Base-by-base conservation (phyloP, 106 monocot species). In the Dioscorea zingiberensis region DNA sequence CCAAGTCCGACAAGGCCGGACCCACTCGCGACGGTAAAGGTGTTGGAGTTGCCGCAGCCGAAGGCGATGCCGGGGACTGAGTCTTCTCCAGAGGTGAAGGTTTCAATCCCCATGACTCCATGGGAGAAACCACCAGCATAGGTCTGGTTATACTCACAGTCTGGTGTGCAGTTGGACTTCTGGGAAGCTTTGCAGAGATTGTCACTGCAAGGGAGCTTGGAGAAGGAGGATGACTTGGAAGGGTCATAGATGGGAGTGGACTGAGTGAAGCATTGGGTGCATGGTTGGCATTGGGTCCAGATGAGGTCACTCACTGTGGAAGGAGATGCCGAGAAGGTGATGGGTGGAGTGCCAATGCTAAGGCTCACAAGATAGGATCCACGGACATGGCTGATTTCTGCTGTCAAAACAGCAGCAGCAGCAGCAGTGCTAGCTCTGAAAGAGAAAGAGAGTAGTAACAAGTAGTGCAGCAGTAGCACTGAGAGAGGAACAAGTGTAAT, bases 1-100 rank as follows among this genome's bases (percentile, higher is more conserved):
- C 75, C 81, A 21, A 81, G 60, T 9, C 81, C 81, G 2, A 81
- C 66, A 27, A 76, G 27, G 29, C 81, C 75, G 0, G 65, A 48
- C 2, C 3, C 65, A 17, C 25, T n/a, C 4, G 7, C 7, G 1
- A 27, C 8, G 3, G 11, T 6, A 15, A 21, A 13, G 0, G 7
- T n/a, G 18, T 15, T 66, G n/a, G 15, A 10, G n/a, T 51, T 4
- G 25, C 51, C n/a, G 66, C 66, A 66, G 1, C 66, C 66, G 27
- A 66, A 53, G 27, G 18, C 49, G 13, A 66, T 27, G 23, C 51
- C 51, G 1, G 48, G 66, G n/a, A 48, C 7, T 10, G 28, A 17
- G 7, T 4, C 2, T 10, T 14, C 1, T 13, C 62, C 62, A 30
- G 51, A 7, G 27, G 48, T 66, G 48, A 66, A 54, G 10, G 47